phyloP scores from a whole-genome alignment of 2,329 filamentous ascomycete species.

The Metarhizium rileyi region DNA sequence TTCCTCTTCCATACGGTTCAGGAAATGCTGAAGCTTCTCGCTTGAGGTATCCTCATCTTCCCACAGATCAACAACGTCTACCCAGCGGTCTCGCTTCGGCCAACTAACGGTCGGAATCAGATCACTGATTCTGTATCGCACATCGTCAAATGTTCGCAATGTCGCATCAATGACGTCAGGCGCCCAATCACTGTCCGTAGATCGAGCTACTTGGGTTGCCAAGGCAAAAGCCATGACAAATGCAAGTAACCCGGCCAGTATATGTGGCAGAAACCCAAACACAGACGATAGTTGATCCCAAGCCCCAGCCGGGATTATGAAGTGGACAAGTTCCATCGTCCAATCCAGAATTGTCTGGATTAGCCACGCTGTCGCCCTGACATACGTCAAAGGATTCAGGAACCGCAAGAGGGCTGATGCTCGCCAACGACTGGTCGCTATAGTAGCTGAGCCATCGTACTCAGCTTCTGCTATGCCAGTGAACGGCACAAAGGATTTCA shows the following conservation, averaged over 20 bases:
- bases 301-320: slow-evolving; percentile 5
- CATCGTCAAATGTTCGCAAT: slow-evolving; percentile 5
- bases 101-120: slow-evolving; percentile 19
- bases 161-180: slow-evolving; percentile 1
- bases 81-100: slow-evolving; percentile 14
- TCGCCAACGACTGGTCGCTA: background rate
- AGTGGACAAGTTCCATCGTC: slow-evolving; percentile 9
- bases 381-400: slow-evolving; percentile 22
- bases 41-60: slow-evolving; percentile 11
- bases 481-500: slow-evolving; percentile 11
- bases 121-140: slow-evolving; percentile 11
- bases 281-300: slow-evolving; percentile 9
- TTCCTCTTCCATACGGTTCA: slow-evolving; percentile 20
- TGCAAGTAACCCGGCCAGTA: slow-evolving; percentile 3
- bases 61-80: slow-evolving; percentile 11
- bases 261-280: slow-evolving; percentile 5
- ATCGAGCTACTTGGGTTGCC: slow-evolving; percentile 2
- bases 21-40: slow-evolving; percentile 13
- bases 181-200: slow-evolving; percentile 6
- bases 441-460: background rate
- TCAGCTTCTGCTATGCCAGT: background rate
- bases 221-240: slow-evolving; percentile 6
- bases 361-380: slow-evolving; percentile 16
- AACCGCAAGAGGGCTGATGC: slow-evolving; percentile 16
- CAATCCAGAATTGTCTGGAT: slow-evolving; percentile 13